Percentiles rank a stretch among this genome's conserved stretches.
These are phyloP conservation scores for Garcia nutans DNA, from an alignment of 345 rosid species.

Conservation along the genomic window DNA sequence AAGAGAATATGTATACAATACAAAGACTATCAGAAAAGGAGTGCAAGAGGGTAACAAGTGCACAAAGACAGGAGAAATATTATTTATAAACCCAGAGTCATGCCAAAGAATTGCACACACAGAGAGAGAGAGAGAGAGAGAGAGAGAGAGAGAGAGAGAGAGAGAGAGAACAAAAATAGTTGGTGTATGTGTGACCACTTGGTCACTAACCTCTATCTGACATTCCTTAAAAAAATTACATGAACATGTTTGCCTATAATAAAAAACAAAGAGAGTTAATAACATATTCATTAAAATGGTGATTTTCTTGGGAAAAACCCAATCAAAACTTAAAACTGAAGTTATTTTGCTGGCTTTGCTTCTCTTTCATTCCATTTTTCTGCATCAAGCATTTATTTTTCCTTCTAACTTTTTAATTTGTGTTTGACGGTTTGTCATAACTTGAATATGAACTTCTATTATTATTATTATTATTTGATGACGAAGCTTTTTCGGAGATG, in stretches of 20 bases:
- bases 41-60: slow-evolving; percentile 11
- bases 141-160: no score
- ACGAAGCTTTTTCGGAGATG: no score
- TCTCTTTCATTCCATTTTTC: background rate
- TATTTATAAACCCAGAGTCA: background rate
- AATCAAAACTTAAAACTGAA: slow-evolving; percentile 1
- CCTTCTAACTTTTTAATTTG: no score
- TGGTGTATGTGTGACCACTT: slow-evolving; percentile 18
- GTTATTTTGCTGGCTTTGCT: slow-evolving; percentile 8
- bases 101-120: background rate
- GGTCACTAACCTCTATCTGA: slow-evolving; percentile 7
- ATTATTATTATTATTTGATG: no score
- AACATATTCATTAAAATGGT: slow-evolving; percentile 1
- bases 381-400: background rate
- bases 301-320: background rate
- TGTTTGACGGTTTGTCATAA: no score
- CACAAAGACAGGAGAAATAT: slow-evolving; percentile 5
- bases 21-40: background rate
- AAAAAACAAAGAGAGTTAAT: background rate
- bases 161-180: slow-evolving; percentile 5
- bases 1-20: background rate
- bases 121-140: background rate
- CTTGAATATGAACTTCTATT: no score
- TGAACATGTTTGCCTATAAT: background rate
- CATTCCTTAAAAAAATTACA: slow-evolving; percentile 9